phyloP scores from a whole-genome alignment of 139 green algal genomes.

The Chlorella sp. region DNA sequence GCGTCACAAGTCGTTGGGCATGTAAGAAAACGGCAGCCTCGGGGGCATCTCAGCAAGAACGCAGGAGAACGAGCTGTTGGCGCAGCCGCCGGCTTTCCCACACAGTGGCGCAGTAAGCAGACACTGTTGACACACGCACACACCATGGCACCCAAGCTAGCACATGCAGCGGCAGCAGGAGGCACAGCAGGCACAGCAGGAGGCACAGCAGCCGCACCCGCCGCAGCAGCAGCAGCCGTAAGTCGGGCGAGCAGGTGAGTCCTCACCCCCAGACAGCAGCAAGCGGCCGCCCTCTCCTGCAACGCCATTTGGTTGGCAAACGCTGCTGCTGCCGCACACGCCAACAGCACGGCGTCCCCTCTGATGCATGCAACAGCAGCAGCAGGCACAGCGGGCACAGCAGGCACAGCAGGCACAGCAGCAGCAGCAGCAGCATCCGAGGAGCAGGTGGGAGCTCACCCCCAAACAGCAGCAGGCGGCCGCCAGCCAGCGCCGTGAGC shows the following conservation, averaged over 20 bases:
- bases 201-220: too few species aligned
- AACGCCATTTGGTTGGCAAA: background rate
- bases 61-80: background rate
- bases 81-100: background rate
- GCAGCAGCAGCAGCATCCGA: background rate
- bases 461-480: constrained; percentile 72
- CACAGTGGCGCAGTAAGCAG: too few species aligned
- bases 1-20: too few species aligned
- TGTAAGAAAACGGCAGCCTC: too few species aligned
- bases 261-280: too few species aligned
- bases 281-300: too few species aligned
- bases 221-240: too few species aligned
- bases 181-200: too few species aligned
- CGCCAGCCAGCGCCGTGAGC: constrained; percentile 55
- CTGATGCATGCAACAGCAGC: background rate
- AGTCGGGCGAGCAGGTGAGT: too few species aligned
- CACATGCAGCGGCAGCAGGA: too few species aligned
- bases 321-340: background rate
- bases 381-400: background rate
- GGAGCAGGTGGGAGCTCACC: constrained; percentile 27
- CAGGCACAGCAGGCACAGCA: background rate
- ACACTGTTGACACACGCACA: too few species aligned
- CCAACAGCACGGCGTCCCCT: background rate
- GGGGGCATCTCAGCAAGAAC: background rate
- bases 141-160: too few species aligned